phyloP scores from a whole-genome alignment of 305 asterid species.

The Euphrasia arctica region DNA sequence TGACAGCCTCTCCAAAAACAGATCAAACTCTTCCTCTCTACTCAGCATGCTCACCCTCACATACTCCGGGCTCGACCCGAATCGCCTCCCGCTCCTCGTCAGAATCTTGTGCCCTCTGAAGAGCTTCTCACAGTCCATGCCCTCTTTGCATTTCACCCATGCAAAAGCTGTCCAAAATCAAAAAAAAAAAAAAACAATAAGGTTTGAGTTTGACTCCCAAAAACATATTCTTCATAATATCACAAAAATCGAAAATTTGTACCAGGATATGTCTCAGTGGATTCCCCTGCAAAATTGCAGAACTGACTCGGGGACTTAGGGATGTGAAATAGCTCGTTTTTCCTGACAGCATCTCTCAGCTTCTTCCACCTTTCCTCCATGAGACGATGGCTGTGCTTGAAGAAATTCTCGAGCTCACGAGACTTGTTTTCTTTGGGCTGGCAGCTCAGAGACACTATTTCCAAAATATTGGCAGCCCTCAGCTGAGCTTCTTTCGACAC shows the following conservation, averaged over 20 bases:
- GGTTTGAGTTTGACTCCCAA: not conserved
- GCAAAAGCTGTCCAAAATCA: slow-evolving; percentile 60
- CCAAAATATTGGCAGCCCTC: slow-evolving; percentile 66
- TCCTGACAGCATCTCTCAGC: slow-evolving; percentile 34
- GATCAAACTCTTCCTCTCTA: slow-evolving; percentile 58
- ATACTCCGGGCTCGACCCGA: slow-evolving; percentile 47
- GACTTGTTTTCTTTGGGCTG: slow-evolving; percentile 21
- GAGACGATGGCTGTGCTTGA: slow-evolving; percentile 32
- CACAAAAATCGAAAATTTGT: slow-evolving; percentile 4
- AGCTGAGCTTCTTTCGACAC: slow-evolving; percentile 86
- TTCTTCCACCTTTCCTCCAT: slow-evolving; percentile 61
- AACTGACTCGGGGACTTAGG: slow-evolving; percentile 43
- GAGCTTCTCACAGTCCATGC: slow-evolving; percentile 47
- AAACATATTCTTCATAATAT: no score
- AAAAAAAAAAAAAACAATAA: not conserved
- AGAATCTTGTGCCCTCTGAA: slow-evolving; percentile 47
- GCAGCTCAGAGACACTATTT: slow-evolving; percentile 55
- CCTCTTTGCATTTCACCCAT: slow-evolving; percentile 63
- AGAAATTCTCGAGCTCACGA: slow-evolving; percentile 43
- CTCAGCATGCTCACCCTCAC: slow-evolving; percentile 75
- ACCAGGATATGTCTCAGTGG: slow-evolving; percentile 57
- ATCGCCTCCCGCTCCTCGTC: slow-evolving; percentile 57
- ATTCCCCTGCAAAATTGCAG: slow-evolving; percentile 48
- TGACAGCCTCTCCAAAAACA: slow-evolving; percentile 56
- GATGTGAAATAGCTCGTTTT: slow-evolving; percentile 32